These are phyloP conservation scores for Elaeis guineensis DNA, from an alignment of 176 grass and related monocot genomes.

Conservation along the genomic window DNA sequence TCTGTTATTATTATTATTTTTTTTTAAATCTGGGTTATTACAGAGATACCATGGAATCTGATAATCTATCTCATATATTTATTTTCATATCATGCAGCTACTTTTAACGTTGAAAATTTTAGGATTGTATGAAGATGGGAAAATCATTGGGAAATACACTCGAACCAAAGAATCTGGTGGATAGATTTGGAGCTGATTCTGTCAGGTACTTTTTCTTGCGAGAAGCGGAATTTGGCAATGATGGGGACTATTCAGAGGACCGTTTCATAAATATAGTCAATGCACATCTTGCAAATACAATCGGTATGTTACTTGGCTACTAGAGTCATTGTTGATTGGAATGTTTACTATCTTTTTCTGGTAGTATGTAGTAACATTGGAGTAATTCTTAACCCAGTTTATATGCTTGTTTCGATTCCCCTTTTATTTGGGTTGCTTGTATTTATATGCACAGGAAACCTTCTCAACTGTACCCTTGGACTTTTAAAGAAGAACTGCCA, in stretches of 20 bases:
- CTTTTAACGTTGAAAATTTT: too few species aligned
- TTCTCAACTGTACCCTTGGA: slow-evolving; percentile 91
- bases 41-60: neutral
- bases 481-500: slow-evolving; percentile 92
- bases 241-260: slow-evolving; percentile 97
- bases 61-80: slow-evolving; percentile 22
- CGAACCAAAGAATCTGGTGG: slow-evolving; percentile 83
- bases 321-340: slow-evolving; percentile 1
- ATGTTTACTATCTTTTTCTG: neutral
- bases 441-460: slow-evolving; percentile 54
- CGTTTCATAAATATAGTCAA: slow-evolving; percentile 93
- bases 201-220: slow-evolving; percentile 94
- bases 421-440: neutral
- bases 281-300: slow-evolving; percentile 93
- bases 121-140: slow-evolving; percentile 21
- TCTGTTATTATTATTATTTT: too few species aligned
- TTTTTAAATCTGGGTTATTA: too few species aligned
- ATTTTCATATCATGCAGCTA: slow-evolving; percentile 38
- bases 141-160: slow-evolving; percentile 98
- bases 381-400: neutral
- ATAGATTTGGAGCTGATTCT: slow-evolving; percentile 76
- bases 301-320: slow-evolving; percentile 41
- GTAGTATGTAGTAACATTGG: neutral
- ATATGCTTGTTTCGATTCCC: neutral
- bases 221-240: slow-evolving; percentile 92